Evolutionary conservation across 768 basidiomycete genomes (phyloP), one percentile per base, ranked within the genome.

Genomic region (Rhodotorula taiwanensis): DNA sequence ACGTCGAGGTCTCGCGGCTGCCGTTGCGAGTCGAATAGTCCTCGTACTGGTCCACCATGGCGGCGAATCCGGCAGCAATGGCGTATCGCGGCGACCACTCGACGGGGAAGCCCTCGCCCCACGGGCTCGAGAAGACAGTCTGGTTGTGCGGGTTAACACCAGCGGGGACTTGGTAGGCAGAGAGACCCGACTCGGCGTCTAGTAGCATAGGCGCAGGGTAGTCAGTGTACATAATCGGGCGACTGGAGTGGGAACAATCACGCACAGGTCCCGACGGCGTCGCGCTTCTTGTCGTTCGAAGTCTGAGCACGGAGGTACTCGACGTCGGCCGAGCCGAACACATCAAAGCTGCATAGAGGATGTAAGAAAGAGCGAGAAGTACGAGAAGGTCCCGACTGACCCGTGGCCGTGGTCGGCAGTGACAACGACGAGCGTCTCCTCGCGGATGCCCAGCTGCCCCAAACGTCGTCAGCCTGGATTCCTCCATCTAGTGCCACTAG

Each of bases 41-140:
- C 48, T 73, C 71, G 57, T 72, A 66, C 55, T 74, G 72, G 59
- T 77, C 75, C 18, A 74, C 74, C 47, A 64, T 47, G 8, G 65
- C 59, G 25, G 52, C 56, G 27, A 68, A 58, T 23, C 52, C 75
- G 48, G 65, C 70, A 18, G 74, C 76, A 39, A 75, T 72, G 43
- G 74, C 73, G 67, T 75, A 77, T 51, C 77, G 67, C n/a, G 77
- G 76, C 42, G 73, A 70, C 77, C 77, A 78, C n/a, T 72, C 70
- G 47, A 76, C 76, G 21, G 77, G 77, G 73, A 76, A 77, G 33
- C 73, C 72, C 16, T 55, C 30, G 10, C 75, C 74, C 25, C 75
- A 66, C 23, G 65, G 55, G 8, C 72, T 66, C 23, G n/a, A 25
- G 55, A 76, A 70, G 34, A 69, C 60, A n/a, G 72, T 71, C 42